Conservation (phyloP, 2,329 filamentous ascomycete genomes). For the Botrytis tulipae region DNA sequence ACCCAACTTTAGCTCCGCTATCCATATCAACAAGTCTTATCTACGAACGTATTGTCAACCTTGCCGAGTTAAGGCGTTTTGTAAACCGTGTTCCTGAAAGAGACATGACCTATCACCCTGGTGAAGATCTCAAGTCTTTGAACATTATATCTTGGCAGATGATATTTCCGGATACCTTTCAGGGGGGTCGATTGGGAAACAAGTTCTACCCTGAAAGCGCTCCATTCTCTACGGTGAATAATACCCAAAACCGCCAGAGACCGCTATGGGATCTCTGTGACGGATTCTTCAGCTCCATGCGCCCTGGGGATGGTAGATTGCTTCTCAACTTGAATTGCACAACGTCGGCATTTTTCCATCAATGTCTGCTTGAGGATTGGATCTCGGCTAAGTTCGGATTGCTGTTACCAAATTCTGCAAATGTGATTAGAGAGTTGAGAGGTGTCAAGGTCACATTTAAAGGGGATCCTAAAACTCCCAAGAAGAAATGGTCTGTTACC, state of each 20-base stretch:
- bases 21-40: background rate
- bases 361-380: background rate
- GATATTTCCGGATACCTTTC: constrained; percentile 6
- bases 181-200: constrained; percentile 17
- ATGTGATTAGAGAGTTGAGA: background rate
- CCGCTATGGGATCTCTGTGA: constrained; percentile 6
- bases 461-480: background rate
- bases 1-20: no score
- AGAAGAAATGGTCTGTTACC: background rate
- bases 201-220: constrained; percentile 19
- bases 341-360: constrained; percentile 23
- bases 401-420: background rate
- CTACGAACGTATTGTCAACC: background rate
- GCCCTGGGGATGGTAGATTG: constrained; percentile 21
- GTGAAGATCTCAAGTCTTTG: constrained; percentile 16
- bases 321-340: constrained; percentile 23
- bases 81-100: no score
- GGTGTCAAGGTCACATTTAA: background rate
- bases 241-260: no score
- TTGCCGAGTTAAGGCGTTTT: background rate
- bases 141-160: constrained; percentile 25
- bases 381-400: background rate
- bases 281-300: constrained; percentile 24
- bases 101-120: background rate
- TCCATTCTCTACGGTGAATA: no score